phyloP scores from a whole-genome alignment of 306 rosid genomes.

The Pterocarpus santalinus region DNA sequence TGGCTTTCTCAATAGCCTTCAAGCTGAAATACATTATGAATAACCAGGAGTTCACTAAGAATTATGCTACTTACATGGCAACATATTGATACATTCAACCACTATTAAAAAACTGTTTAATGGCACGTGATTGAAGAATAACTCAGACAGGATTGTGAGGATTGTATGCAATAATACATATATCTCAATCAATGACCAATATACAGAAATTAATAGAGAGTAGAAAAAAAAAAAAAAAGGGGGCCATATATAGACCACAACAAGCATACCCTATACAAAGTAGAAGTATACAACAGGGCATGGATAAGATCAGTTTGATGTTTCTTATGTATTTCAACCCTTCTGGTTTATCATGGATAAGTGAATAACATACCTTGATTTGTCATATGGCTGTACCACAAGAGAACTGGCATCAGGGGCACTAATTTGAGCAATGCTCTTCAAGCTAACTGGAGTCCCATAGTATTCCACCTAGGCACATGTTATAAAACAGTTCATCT shows the following conservation, averaged over 20 bases:
- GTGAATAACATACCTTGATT: conserved; percentile 73
- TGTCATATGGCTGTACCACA: conserved; percentile 90
- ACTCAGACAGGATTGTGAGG: conserved; percentile 21
- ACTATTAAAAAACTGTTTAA: conserved; percentile 5
- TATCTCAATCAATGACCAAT: conserved; percentile 2
- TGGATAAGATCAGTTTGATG: conserved; percentile 31
- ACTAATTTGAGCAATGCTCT: conserved; percentile 96
- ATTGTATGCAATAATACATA: not conserved
- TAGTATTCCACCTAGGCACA: conserved; percentile 91
- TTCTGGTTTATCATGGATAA: conserved; percentile 22
- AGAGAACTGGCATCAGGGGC: conserved; percentile 91
- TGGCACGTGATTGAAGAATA: conserved; percentile 10
- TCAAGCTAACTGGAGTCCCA: conserved; percentile 92
- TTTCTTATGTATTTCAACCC: conserved; percentile 18
- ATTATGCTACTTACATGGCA: conserved; percentile 24
- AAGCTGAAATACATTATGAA: conserved; percentile 67
- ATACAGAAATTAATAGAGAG: not conserved
- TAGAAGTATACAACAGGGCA: conserved; percentile 19
- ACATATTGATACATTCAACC: conserved; percentile 2
- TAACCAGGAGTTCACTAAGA: conserved; percentile 37
- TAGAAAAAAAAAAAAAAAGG: not conserved
- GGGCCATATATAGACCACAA: conserved; percentile 5
- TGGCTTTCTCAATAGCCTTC: conserved; percentile 95
- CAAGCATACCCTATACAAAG: conserved; percentile 8
- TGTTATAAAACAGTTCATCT: conserved; percentile 38